Conservation (phyloP, 163 green algal genomes). For the Picocystis sp. region DNA sequence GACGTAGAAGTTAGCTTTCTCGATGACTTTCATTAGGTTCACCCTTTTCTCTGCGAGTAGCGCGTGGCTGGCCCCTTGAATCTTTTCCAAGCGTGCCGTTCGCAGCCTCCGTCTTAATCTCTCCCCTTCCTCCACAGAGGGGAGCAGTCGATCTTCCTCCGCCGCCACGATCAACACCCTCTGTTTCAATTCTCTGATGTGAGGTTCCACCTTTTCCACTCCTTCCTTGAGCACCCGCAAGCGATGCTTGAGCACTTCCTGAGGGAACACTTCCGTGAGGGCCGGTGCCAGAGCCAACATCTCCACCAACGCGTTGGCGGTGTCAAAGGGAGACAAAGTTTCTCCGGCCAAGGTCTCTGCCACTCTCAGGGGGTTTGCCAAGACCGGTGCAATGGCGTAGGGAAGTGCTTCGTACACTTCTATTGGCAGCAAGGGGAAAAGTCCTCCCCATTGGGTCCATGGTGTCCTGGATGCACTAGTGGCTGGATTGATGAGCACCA, state of each 20-base stretch:
- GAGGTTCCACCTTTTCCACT: constrained; percentile 20
- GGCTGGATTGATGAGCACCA: constrained; percentile 77
- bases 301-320: too few relatives aligned
- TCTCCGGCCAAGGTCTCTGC: constrained; percentile 2
- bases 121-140: constrained; percentile 38
- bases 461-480: constrained; percentile 46
- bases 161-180: constrained; percentile 46
- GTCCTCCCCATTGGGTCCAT: constrained; percentile 47
- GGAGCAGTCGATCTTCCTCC: constrained; percentile 53
- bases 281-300: too few relatives aligned
- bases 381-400: constrained; percentile 52
- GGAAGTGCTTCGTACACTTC: constrained; percentile 36
- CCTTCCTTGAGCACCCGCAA: constrained; percentile 61
- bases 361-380: constrained; percentile 65
- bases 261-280: constrained; percentile 35
- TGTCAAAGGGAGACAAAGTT: too few relatives aligned
- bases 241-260: constrained; percentile 51
- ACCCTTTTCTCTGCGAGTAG: constrained; percentile 68
- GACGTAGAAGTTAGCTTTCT: constrained; percentile 20
- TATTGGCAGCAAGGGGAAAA: constrained; percentile 34
- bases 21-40: constrained; percentile 46
- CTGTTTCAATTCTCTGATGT: constrained; percentile 10
- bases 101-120: constrained; percentile 25
- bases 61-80: constrained; percentile 46
- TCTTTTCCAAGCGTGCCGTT: constrained; percentile 13